Percentiles rank a stretch among this genome's conserved stretches.
Conservation (phyloP, 129 eudicot genomes). For the Kitagawia praeruptora region DNA sequence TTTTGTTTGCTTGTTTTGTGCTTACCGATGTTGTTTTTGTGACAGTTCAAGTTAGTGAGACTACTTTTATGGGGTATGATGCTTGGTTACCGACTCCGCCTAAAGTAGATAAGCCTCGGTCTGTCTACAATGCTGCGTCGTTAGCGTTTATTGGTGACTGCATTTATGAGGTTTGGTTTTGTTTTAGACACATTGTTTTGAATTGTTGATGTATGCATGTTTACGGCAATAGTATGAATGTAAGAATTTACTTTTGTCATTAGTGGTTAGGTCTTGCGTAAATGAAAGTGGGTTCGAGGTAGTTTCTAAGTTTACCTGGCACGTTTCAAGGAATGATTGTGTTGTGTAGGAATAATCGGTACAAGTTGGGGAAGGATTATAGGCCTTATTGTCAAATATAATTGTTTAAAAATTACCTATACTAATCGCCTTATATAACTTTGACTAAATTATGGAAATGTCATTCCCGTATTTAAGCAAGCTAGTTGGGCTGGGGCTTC, state of each 20-base stretch:
- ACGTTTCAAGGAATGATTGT: background rate
- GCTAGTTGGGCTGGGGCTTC: too few relatives aligned
- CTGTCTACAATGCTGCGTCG: constrained; percentile 71
- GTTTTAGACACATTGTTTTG: background rate
- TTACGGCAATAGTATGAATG: too few relatives aligned
- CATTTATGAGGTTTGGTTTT: constrained; percentile 61
- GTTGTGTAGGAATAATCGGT: background rate
- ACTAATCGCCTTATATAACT: too few relatives aligned
- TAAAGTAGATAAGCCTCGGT: constrained; percentile 86
- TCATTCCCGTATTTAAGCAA: too few relatives aligned
- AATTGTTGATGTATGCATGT: too few relatives aligned
- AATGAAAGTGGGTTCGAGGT: background rate
- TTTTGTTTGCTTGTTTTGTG: background rate
- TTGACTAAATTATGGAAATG: background rate
- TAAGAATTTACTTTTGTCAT: too few relatives aligned
- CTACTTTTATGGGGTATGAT: constrained; percentile 68
- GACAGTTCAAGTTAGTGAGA: constrained; percentile 33
- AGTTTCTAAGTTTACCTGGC: background rate
- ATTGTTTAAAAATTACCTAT: too few relatives aligned
- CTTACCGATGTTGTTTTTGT: background rate
- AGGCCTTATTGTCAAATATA: too few relatives aligned
- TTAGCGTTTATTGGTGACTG: constrained; percentile 92
- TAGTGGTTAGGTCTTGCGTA: background rate
- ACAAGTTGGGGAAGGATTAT: too few relatives aligned
- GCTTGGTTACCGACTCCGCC: constrained; percentile 88